Evolutionary conservation across 495 filamentous ascomycete genomes (phyloP).

Genomic region (Aspergillus saccharolyticus): DNA sequence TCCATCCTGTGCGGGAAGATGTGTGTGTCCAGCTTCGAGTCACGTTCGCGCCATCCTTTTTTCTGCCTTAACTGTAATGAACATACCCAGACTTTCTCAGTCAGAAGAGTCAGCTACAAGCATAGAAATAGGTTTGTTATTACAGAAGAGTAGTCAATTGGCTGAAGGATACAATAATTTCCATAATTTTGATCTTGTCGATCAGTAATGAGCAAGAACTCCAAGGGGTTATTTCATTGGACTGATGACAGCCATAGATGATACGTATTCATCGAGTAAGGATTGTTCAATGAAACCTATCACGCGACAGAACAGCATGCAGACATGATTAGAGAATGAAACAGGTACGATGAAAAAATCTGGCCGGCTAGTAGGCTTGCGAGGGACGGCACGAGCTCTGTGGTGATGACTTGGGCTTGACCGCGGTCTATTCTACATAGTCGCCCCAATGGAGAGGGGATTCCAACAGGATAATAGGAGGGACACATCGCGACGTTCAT

Average conservation of each 20-base stretch:
- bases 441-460: not conserved
- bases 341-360: not conserved
- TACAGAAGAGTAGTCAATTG: too few species aligned
- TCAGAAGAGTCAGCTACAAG: not conserved
- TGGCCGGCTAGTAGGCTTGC: not conserved
- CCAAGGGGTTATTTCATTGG: too few species aligned
- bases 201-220: too few species aligned
- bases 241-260: too few species aligned
- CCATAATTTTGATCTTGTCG: too few species aligned
- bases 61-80: not conserved
- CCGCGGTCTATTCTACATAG: not conserved
- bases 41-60: not conserved
- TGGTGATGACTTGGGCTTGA: not conserved
- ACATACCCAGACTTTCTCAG: not conserved
- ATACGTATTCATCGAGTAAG: too few species aligned
- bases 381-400: not conserved
- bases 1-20: not conserved
- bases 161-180: too few species aligned
- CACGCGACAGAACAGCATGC: not conserved
- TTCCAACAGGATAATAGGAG: not conserved
- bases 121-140: too few species aligned
- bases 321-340: too few species aligned
- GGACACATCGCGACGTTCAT: slow-evolving; percentile 15
- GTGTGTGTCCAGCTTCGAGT: not conserved
- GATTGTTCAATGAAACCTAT: too few species aligned